Base-by-base conservation (phyloP, 768 basidiomycete genomes). In the Grammothele lineata region DNA sequence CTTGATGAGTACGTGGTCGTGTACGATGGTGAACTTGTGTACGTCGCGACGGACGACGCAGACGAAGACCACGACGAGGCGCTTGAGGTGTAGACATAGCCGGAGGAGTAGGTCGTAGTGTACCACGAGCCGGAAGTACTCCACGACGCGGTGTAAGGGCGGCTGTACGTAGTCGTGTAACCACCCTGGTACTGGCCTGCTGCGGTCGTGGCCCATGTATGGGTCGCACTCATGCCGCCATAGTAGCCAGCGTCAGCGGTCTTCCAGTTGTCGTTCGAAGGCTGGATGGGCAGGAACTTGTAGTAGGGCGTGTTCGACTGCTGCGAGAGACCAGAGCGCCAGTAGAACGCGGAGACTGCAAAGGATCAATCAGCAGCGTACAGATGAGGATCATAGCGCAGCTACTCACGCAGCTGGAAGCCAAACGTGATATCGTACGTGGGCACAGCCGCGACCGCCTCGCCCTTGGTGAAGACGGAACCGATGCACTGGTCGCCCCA, bases 401-500 rank as follows among this genome's bases (percentile, higher is more conserved):
- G 21, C 26, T 40, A 53, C 51, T 15, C 18, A 53, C 46, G 5
- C 26, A 48, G 36, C 35, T 53, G 46, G 46, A 53, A 48, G 46
- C 51, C 51, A 21, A 53, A 30, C 33, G 22, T 24, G 42, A 48
- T 27, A 23, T 53, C 51, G 18, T 30, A 48, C 11, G 33, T 22
- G 27, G 46, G 40, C 11, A 19, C n/a, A 14, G 45, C 40, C 7
- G 40, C 21, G 17, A 35, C 21, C 1, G 50, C 32, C 18, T 44
- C 36, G 26, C 51, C 51, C n/a, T 17, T 18, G 18, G 41, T 44
- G 42, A 53, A 47, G 41, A 30, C 27, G 23, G 51, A 33, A 24
- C 51, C 51, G 14, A 53, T 48, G 46, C 51, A 53, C 51, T 53
- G 46, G 32, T 45, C 46, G 25, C 51, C 51, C 46, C 46, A 47